Conservation (phyloP, 2,329 filamentous ascomycete species). For the Hirsutella minnesotensis region DNA sequence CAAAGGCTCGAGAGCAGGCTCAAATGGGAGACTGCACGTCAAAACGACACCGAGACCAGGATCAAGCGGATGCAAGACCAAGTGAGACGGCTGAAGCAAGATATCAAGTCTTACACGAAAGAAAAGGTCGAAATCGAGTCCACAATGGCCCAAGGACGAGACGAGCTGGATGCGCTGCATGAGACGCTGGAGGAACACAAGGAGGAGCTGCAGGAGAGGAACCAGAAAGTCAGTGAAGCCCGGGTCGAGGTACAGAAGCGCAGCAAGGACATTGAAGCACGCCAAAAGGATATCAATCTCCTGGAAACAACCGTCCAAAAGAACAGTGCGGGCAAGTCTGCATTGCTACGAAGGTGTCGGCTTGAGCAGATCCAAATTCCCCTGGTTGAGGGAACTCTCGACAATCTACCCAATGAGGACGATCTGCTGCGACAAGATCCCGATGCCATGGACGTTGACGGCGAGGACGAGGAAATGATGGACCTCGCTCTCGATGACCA, state of each 20-base stretch:
- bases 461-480: constrained; percentile 47
- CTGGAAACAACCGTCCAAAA: constrained; percentile 82
- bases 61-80: constrained; percentile 57
- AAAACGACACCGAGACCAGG: constrained; percentile 51
- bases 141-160: constrained; percentile 58
- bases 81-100: constrained; percentile 51
- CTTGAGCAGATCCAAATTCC: constrained; percentile 88
- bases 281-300: constrained; percentile 60
- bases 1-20: constrained; percentile 55
- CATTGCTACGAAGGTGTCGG: constrained; percentile 76
- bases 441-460: constrained; percentile 88
- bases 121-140: constrained; percentile 67
- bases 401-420: constrained; percentile 80
- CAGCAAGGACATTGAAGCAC: constrained; percentile 67
- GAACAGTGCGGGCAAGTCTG: constrained; percentile 73
- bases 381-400: constrained; percentile 63
- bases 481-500: constrained; percentile 69
- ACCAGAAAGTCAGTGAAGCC: constrained; percentile 65
- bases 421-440: constrained; percentile 63
- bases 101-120: constrained; percentile 57
- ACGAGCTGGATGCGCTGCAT: constrained; percentile 64
- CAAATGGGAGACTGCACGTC: constrained; percentile 42
- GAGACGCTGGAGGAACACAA: constrained; percentile 61
- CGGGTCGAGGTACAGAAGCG: constrained; percentile 72
- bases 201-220: constrained; percentile 54